Evolutionary conservation across 208 protist genomes (phyloP).

Genomic region (Leishmania tarentolae): DNA sequence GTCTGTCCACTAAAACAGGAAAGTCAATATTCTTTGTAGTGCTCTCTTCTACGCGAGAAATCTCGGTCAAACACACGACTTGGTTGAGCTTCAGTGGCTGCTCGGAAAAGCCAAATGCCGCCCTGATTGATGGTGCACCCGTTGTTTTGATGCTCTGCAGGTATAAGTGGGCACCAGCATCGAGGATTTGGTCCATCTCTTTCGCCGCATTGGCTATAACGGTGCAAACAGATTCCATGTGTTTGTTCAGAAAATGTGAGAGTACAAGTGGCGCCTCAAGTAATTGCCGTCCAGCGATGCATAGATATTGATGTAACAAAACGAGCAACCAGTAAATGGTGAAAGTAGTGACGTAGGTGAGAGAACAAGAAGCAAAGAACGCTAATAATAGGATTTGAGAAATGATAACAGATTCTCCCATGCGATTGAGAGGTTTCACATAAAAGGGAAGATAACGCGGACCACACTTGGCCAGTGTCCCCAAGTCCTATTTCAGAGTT

Average conservation of each 20-base stretch:
- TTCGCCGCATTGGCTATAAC: slow-evolving; percentile 1
- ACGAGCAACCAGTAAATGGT: not conserved
- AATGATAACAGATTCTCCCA: no score
- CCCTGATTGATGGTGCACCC: not conserved
- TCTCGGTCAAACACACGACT: slow-evolving; percentile 2
- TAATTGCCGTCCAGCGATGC: not conserved
- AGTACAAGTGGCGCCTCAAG: no score
- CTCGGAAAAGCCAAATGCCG: slow-evolving; percentile 7
- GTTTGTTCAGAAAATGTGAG: not conserved
- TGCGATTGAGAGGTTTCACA: not conserved
- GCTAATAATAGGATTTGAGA: not conserved
- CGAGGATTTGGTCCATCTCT: slow-evolving; percentile 11
- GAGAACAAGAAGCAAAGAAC: not conserved
- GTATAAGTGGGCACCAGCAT: not conserved
- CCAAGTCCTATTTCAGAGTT: not conserved
- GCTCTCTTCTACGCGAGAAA: not conserved
- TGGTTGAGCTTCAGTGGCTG: not conserved
- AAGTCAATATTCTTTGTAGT: slow-evolving; percentile 1
- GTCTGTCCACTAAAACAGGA: slow-evolving; percentile 14
- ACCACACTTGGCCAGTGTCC: not conserved
- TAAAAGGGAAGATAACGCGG: not conserved
- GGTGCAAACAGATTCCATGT: not conserved
- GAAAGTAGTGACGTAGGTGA: not conserved
- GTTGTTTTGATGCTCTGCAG: not conserved
- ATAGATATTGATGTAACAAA: not conserved